Base-by-base conservation (phyloP, 495 filamentous ascomycete species). In the Aspergillus saccharolyticus region DNA sequence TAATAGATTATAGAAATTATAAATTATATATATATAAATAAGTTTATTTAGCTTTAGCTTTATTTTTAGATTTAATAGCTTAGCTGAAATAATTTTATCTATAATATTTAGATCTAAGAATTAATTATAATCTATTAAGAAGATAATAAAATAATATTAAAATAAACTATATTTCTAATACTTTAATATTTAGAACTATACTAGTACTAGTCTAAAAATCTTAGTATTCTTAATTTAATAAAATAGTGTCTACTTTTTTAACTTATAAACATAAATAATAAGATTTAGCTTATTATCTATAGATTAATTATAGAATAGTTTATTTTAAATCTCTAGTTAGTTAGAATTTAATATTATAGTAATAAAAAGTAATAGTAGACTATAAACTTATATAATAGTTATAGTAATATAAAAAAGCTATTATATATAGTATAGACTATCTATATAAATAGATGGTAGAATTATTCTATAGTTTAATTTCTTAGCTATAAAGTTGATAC, bases 281-380 rank as follows among this genome's bases (percentile, higher is more conserved):
- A 28, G 9, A 28, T 28, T 28, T 28, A 9, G 25, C 25, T 28
- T 4, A 9, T 28, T 56, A 28, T 56, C 33, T 50, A 14, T 28
- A 47, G 33, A 56, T 43, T 42, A 39, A 28, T 50, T 14, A 50
- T 21, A 56, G 20, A 50, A 50, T 21, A 50, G 25, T 6, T 50
- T 56, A 50, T 50, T 49, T 16, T 16, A 20, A 24, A 33, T 50
- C 12, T 17, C 22, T 56, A 56, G 33, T 22, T 39, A 49, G 21
- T 51, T 25, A 42, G 22, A 16, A 24, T 50, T 56, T 50, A 42
- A 42, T 50, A 55, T 16, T 48, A 28, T 28, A 28, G 9, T 28
- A 28, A 28, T 28, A 28, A 28, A 28, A 28, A 28, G 17, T 54
- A 54, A 21, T 44, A 46, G 30, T 24, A 55, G 24, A 55, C 18